A percentile compares a stretch with the other conserved stretches of the same genome.
These are phyloP conservation scores for Picocystis sp. DNA, from an alignment of 163 green algal species.

Conservation along the genomic window DNA sequence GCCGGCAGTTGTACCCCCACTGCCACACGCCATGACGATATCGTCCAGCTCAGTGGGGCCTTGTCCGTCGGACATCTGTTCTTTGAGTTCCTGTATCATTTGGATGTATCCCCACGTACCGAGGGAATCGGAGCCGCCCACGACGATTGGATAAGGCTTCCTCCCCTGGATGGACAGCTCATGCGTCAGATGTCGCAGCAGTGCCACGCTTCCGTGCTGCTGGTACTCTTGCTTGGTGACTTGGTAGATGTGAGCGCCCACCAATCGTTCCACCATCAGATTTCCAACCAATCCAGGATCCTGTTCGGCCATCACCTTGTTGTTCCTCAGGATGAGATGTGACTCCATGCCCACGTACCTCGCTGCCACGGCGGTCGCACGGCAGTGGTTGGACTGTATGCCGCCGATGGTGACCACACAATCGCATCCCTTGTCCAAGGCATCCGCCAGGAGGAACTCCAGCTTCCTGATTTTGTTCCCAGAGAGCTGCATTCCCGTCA, in stretches of 20 bases:
- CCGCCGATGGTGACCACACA: conserved; percentile 72
- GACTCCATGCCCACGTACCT: conserved; percentile 56
- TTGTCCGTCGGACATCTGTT: conserved; percentile 21
- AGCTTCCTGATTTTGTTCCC: conserved; percentile 94
- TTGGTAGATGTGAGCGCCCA: conserved; percentile 54
- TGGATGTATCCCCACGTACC: conserved; percentile 75
- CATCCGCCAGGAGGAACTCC: conserved; percentile 81
- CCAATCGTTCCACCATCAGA: conserved; percentile 68
- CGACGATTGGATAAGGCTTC: conserved; percentile 68
- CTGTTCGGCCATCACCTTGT: conserved; percentile 9
- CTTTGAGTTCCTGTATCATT: conserved; percentile 53
- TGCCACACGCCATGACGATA: conserved; percentile 77
- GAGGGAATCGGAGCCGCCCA: conserved; percentile 64
- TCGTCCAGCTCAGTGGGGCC: conserved; percentile 36
- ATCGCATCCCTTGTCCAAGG: conserved; percentile 40
- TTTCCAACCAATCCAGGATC: conserved; percentile 85
- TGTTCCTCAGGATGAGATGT: conserved; percentile 76
- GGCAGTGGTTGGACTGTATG: conserved; percentile 86
- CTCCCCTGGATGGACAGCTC: conserved; percentile 39
- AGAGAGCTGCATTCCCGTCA: conserved; percentile 71
- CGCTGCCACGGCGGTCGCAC: conserved; percentile 76
- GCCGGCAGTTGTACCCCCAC: conserved; percentile 63
- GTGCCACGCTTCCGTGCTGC: conserved; percentile 25
- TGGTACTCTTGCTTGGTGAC: conserved; percentile 86
- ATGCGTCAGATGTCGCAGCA: conserved; percentile 33